Evolutionary conservation across 495 filamentous ascomycete species (phyloP).

Genomic region (Penicillium lividum): DNA sequence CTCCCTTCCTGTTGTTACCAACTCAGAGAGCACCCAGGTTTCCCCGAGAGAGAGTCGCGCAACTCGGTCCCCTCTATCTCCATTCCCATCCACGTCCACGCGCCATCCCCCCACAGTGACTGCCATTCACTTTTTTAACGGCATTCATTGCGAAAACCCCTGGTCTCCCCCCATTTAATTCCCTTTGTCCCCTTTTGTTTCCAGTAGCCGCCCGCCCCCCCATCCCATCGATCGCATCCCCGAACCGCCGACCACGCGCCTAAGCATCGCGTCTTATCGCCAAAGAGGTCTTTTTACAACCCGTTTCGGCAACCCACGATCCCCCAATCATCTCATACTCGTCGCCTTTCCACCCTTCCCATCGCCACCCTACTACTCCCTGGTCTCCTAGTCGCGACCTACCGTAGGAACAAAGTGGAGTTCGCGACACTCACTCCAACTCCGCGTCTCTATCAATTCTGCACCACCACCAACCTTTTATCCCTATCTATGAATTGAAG

Average conservation of each 20-base stretch:
- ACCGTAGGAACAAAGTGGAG: slow-evolving; percentile 26
- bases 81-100: slow-evolving; percentile 46
- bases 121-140: slow-evolving; percentile 10
- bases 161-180: slow-evolving; percentile 27
- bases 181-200: slow-evolving; percentile 27
- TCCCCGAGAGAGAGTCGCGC: slow-evolving; percentile 49
- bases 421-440: slow-evolving; percentile 11
- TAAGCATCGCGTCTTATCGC: slow-evolving; percentile 43
- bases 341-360: slow-evolving; percentile 11
- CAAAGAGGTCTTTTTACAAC: slow-evolving; percentile 29
- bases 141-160: slow-evolving; percentile 7
- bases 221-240: slow-evolving; percentile 32
- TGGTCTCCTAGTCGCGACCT: slow-evolving; percentile 26
- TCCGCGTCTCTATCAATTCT: slow-evolving; percentile 9
- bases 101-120: slow-evolving; percentile 33
- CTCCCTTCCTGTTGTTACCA: slow-evolving; percentile 40
- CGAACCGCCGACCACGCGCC: slow-evolving; percentile 30
- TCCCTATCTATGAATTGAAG: slow-evolving; percentile 36
- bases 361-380: slow-evolving; percentile 8
- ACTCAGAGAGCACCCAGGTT: slow-evolving; percentile 43
- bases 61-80: slow-evolving; percentile 49
- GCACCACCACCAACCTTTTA: slow-evolving; percentile 10
- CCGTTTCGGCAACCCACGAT: slow-evolving; percentile 30
- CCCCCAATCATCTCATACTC: slow-evolving; percentile 21
- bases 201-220: slow-evolving; percentile 27